phyloP scores from a whole-genome alignment of 1,284 basidiomycete genomes.

The Phellinidium pouzarii region DNA sequence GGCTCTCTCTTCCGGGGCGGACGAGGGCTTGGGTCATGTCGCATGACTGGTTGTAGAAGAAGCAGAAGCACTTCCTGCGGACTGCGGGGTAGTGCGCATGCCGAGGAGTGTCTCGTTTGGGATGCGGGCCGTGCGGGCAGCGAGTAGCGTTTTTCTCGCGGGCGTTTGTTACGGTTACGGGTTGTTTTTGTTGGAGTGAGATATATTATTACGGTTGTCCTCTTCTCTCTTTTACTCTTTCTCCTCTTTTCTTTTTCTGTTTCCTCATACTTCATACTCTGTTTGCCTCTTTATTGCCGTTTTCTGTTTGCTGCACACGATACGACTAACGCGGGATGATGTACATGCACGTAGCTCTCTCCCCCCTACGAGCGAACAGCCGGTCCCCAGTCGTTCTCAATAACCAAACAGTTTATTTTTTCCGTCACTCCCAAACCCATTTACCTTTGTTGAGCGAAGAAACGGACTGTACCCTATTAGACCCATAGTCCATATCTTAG shows the following conservation, averaged over 20 bases:
- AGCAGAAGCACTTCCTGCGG: constrained; percentile 1
- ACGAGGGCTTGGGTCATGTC: constrained; percentile 4
- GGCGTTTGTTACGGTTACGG: constrained; percentile 9
- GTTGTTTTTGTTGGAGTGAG: constrained; percentile 14
- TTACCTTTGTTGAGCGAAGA: background rate
- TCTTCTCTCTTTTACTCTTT: constrained; percentile 12
- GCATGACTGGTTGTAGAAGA: background rate
- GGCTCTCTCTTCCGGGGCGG: constrained; percentile 1
- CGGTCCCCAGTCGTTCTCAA: background rate
- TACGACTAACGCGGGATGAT: background rate
- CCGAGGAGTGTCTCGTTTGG: background rate
- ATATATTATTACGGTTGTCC: constrained; percentile 19
- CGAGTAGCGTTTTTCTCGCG: background rate
- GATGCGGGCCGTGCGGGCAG: background rate
- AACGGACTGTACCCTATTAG: background rate
- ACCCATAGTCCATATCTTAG: background rate
- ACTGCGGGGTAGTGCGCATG: background rate
- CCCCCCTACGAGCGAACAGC: background rate
- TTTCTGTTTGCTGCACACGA: background rate
- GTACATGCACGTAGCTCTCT: background rate
- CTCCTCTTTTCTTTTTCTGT: constrained; percentile 17
- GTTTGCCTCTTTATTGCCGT: background rate
- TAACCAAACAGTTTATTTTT: background rate
- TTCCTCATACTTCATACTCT: constrained; percentile 17
- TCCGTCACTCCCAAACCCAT: background rate